These are phyloP conservation scores for Ascomycota sp. DNA, from an alignment of 2,329 filamentous ascomycete species.

Conservation along the genomic window DNA sequence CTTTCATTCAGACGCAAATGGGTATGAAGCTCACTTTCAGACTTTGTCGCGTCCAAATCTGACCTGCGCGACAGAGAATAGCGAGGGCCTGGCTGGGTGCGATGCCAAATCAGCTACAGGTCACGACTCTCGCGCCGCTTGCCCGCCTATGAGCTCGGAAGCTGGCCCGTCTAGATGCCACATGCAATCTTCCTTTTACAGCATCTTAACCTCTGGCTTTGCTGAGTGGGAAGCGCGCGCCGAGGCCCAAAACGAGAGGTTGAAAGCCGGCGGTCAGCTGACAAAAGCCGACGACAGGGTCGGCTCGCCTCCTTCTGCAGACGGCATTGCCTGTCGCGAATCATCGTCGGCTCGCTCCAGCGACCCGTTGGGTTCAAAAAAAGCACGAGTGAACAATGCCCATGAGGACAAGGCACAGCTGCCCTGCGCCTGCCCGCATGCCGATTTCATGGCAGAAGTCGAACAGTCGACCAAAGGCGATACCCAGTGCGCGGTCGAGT, in stretches of 20 bases:
- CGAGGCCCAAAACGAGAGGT: conserved; percentile 1
- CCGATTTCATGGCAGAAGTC: not conserved
- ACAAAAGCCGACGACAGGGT: not conserved
- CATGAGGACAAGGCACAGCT: not conserved
- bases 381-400: not conserved
- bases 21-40: no score
- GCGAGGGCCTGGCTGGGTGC: not conserved
- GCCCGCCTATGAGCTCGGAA: conserved; percentile 1
- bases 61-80: not conserved
- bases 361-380: not conserved
- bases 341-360: not conserved
- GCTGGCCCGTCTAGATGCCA: conserved; percentile 2
- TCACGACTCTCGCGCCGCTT: conserved; percentile 1
- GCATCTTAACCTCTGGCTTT: conserved; percentile 2
- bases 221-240: conserved; percentile 3
- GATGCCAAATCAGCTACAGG: no score
- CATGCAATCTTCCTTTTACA: conserved; percentile 3
- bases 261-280: not conserved
- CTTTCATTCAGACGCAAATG: no score
- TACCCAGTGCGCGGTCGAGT: not conserved
- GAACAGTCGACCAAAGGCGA: not conserved
- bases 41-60: not conserved
- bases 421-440: not conserved
- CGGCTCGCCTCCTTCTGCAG: not conserved
- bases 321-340: not conserved